Evolutionary conservation across 2,329 filamentous ascomycete genomes (phyloP).

Genomic region (Sclerotinia nivalis): DNA sequence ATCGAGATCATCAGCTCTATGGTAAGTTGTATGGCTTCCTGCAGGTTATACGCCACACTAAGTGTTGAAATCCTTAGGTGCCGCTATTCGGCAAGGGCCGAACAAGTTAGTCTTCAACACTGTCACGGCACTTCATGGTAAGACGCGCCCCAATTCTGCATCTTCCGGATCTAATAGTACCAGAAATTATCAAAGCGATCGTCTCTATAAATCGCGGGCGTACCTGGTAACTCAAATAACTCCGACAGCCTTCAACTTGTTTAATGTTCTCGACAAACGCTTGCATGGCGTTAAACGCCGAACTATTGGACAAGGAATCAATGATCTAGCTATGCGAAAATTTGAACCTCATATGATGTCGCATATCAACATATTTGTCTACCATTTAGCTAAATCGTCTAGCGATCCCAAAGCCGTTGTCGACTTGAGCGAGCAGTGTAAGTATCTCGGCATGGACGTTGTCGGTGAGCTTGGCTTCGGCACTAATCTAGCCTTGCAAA

Average conservation of each 20-base stretch:
- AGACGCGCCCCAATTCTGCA: too few relatives aligned
- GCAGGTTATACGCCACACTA: neutral
- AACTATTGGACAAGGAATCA: neutral
- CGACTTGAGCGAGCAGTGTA: neutral
- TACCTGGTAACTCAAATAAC: neutral
- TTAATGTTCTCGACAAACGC: neutral
- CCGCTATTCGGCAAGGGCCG: neutral
- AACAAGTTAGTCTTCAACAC: neutral
- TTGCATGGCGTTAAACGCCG: neutral
- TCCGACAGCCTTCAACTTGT: neutral
- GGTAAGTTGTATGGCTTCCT: neutral
- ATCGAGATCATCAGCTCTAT: neutral
- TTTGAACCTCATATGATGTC: conserved; percentile 7
- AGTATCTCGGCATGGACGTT: neutral
- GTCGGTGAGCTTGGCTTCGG: conserved; percentile 11
- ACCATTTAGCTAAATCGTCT: neutral
- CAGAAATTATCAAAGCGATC: neutral
- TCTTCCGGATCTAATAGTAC: neutral
- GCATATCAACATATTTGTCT: neutral
- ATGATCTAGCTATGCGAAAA: neutral
- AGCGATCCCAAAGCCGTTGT: neutral
- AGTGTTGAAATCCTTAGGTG: neutral
- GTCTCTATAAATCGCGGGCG: neutral
- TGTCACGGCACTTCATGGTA: conserved; percentile 1
- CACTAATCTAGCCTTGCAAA: conserved; percentile 3